These are phyloP conservation scores for Entomortierella beljakovae DNA, from an alignment of 192 early-diverging fungal species.

Conservation along the genomic window DNA sequence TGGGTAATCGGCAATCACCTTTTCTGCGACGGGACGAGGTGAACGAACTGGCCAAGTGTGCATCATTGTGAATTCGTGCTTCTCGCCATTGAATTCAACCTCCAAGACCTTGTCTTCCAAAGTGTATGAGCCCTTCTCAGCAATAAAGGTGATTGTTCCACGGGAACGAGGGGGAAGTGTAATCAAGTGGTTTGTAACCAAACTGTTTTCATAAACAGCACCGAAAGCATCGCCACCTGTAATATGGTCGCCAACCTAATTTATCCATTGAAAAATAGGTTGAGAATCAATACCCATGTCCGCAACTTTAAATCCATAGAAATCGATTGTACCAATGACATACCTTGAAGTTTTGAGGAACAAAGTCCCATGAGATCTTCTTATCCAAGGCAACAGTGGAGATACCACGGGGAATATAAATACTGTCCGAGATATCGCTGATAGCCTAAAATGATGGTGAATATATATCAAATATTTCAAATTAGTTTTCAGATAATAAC, in stretches of 20 bases:
- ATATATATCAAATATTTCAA: background rate
- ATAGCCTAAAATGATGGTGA: conserved; percentile 69
- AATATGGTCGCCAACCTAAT: conserved; percentile 93
- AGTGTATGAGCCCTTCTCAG: conserved; percentile 92
- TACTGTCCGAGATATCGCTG: conserved; percentile 92
- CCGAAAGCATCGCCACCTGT: conserved; percentile 99
- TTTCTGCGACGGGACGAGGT: conserved; percentile 94
- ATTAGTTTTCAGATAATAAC: too few species aligned
- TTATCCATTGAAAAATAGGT: background rate
- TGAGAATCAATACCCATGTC: too few species aligned
- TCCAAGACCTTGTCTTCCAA: conserved; percentile 92
- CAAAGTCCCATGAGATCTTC: conserved; percentile 93
- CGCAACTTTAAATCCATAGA: too few species aligned
- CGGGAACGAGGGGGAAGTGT: conserved; percentile 94
- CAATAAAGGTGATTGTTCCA: conserved; percentile 97
- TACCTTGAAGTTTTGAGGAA: conserved; percentile 91
- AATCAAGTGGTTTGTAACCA: conserved; percentile 92
- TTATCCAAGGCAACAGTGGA: conserved; percentile 97
- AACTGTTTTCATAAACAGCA: conserved; percentile 93
- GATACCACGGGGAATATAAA: conserved; percentile 99
- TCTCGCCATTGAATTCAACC: conserved; percentile 98
- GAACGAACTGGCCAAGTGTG: conserved; percentile 98
- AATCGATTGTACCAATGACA: too few species aligned
- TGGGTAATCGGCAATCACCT: conserved; percentile 95
- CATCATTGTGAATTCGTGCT: conserved; percentile 93